Evolutionary conservation across 2,329 filamentous ascomycete species (phyloP).

Genomic region (Didymellaceae sp.): DNA sequence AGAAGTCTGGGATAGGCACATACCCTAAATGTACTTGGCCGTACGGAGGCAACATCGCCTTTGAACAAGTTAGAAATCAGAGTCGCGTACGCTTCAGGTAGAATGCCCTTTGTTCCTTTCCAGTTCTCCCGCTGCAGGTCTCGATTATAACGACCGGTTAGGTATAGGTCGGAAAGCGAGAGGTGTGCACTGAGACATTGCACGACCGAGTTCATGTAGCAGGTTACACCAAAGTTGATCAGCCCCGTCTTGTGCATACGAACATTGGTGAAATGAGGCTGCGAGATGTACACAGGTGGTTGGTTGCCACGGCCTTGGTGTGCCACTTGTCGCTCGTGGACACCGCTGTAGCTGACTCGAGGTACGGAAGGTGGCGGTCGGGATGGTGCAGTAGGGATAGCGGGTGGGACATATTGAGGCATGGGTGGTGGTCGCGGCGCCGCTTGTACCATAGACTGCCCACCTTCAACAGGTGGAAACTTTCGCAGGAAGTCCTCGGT

Average conservation of each 20-base stretch:
- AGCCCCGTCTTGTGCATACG: slow-evolving; percentile 73
- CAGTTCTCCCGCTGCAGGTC: slow-evolving; percentile 67
- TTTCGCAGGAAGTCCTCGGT: slow-evolving; percentile 85
- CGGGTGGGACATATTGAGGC: slow-evolving; percentile 57
- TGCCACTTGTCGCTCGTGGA: slow-evolving; percentile 64
- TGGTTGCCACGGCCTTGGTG: slow-evolving; percentile 44
- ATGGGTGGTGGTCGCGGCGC: slow-evolving; percentile 45
- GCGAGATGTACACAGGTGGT: slow-evolving; percentile 54
- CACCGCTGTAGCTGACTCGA: slow-evolving; percentile 77
- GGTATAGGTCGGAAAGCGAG: slow-evolving; percentile 68
- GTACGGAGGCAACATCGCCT: slow-evolving; percentile 56
- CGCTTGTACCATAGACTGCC: slow-evolving; percentile 62
- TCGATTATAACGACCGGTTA: slow-evolving; percentile 65
- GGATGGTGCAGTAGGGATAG: slow-evolving; percentile 65
- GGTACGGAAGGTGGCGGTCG: slow-evolving; percentile 65
- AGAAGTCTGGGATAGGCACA: slow-evolving; percentile 2
- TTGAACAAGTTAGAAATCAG: slow-evolving; percentile 69
- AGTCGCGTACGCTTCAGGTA: slow-evolving; percentile 68
- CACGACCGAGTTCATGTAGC: slow-evolving; percentile 90
- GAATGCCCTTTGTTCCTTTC: slow-evolving; percentile 69
- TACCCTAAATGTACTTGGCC: slow-evolving; percentile 56
- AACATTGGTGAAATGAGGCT: slow-evolving; percentile 52
- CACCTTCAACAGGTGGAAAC: slow-evolving; percentile 72
- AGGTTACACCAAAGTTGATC: slow-evolving; percentile 80
- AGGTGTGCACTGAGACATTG: slow-evolving; percentile 81